These are phyloP conservation scores for Sedum album DNA, from an alignment of 164 flowering plant species.

Conservation along the genomic window DNA sequence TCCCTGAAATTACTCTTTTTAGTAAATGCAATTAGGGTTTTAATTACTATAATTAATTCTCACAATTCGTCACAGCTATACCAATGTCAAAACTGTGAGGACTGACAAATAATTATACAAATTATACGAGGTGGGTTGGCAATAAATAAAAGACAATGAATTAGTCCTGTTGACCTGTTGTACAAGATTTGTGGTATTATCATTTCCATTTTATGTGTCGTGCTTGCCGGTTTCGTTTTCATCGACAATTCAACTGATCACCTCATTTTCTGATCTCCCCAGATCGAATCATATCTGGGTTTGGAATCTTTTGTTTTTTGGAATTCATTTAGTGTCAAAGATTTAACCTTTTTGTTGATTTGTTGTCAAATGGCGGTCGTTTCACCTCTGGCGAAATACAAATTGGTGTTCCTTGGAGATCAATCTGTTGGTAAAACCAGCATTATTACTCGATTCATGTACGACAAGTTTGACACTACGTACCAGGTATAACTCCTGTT, in stretches of 20 bases:
- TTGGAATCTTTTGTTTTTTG: not conserved
- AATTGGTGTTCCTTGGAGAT: constrained; percentile 76
- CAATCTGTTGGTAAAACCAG: constrained; percentile 88
- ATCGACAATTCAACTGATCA: not conserved
- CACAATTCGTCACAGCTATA: too few species aligned
- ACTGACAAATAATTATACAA: too few species aligned
- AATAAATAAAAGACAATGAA: too few species aligned
- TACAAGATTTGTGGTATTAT: too few species aligned
- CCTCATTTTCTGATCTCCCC: constrained; percentile 3
- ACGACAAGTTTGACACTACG: constrained; percentile 80
- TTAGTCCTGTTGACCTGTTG: not conserved
- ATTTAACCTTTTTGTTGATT: not conserved
- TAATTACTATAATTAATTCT: not conserved
- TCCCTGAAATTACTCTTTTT: not conserved
- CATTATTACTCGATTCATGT: constrained; percentile 89
- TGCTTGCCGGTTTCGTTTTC: constrained; percentile 22
- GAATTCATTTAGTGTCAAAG: not conserved
- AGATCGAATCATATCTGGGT: not conserved
- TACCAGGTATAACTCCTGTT: constrained; percentile 41
- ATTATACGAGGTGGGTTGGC: too few species aligned
- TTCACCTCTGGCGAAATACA: constrained; percentile 75
- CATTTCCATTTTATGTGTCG: not conserved
- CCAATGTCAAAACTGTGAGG: too few species aligned
- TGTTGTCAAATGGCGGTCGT: constrained; percentile 55
- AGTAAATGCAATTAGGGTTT: not conserved